Conservation (phyloP, 306 rosid genomes). For the Cicer bijugum region DNA sequence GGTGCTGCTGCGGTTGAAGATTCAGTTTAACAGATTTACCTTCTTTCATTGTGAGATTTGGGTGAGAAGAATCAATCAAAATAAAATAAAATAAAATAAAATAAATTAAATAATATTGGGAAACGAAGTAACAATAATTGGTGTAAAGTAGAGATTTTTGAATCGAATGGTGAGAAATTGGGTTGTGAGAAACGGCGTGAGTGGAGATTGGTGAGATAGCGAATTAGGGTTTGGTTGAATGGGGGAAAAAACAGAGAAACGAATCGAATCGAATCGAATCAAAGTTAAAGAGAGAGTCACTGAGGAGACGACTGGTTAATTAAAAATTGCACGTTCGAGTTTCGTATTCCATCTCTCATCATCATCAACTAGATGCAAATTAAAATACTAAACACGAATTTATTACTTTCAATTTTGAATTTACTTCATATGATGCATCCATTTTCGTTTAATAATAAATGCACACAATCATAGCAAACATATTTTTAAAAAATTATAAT, state of each 20-base stretch:
- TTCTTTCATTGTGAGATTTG: slow-evolving; percentile 75
- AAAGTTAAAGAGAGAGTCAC: slow-evolving; percentile 4
- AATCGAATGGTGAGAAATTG: slow-evolving; percentile 17
- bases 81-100: not conserved
- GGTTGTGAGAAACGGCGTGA: slow-evolving; percentile 9
- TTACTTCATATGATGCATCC: too few relatives aligned
- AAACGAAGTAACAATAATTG: slow-evolving; percentile 15
- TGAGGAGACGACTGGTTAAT: not conserved
- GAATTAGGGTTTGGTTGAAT: slow-evolving; percentile 58
- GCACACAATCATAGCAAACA: too few relatives aligned
- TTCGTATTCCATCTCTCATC: too few relatives aligned
- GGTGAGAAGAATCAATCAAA: not conserved
- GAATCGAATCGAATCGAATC: not conserved
- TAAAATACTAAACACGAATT: too few relatives aligned
- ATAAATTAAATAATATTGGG: not conserved
- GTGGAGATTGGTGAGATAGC: not conserved
- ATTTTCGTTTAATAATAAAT: too few relatives aligned
- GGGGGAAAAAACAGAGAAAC: not conserved
- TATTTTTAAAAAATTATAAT: too few relatives aligned
- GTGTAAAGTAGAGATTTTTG: slow-evolving; percentile 12
- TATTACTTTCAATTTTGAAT: too few relatives aligned
- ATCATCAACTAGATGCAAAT: too few relatives aligned
- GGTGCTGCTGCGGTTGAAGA: slow-evolving; percentile 72
- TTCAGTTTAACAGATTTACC: slow-evolving; percentile 70
- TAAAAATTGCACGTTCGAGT: too few relatives aligned